Evolutionary conservation across 179 eudicot genomes (phyloP).

Genomic region (Silene noctiflora): DNA sequence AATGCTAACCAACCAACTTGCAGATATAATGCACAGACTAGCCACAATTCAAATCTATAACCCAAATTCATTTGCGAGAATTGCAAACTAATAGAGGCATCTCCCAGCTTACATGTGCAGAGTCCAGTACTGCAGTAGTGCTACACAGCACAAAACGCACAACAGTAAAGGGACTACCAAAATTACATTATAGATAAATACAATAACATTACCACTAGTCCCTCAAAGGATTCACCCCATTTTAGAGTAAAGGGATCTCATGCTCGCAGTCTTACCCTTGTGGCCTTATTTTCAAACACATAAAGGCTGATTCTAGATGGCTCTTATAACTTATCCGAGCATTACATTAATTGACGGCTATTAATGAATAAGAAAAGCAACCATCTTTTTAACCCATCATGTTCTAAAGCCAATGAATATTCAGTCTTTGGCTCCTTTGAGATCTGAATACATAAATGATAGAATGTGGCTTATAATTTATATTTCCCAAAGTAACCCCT

Average conservation of each 20-base stretch:
- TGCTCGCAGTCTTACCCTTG: not conserved
- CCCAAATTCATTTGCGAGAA: not conserved
- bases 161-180: not conserved
- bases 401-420: not conserved
- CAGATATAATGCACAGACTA: conserved; percentile 7
- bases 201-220: not conserved
- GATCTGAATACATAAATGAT: not conserved
- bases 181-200: not conserved
- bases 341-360: not conserved
- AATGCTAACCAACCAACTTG: conserved; percentile 9
- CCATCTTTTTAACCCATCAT: not conserved
- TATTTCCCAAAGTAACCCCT: not conserved
- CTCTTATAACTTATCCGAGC: not conserved
- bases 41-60: conserved; percentile 2
- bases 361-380: not conserved
- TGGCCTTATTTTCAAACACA: not conserved
- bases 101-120: not conserved
- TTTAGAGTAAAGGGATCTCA: no score
- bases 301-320: not conserved
- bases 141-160: conserved; percentile 1
- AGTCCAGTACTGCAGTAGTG: not conserved
- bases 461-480: not conserved
- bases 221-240: not conserved
- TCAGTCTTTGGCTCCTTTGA: not conserved
- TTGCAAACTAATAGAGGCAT: not conserved